Base-by-base conservation (phyloP, 176 grass and related monocot genomes). In the Urochloa ruziziensis region DNA sequence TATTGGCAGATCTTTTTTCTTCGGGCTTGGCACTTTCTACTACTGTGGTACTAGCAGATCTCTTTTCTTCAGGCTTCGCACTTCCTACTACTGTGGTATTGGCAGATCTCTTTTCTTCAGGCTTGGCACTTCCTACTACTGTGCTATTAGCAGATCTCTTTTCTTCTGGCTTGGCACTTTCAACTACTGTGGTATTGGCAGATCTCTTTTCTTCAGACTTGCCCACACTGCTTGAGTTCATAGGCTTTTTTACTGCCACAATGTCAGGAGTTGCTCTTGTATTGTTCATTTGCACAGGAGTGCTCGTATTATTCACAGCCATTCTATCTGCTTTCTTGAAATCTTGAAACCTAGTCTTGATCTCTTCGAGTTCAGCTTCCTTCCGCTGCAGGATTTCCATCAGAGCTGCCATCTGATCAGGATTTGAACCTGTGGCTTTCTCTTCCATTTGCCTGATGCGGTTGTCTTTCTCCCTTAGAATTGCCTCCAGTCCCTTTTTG, bases 351-450 rank as follows among this genome's bases (percentile, higher is more conserved):
- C n/a, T 89, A 8, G 49, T 30, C 75, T 89, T 96, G 65, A 98
- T 86, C 75, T 96, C 91, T 85, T 98, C 93, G 21, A 98, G 92
- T 75, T 96, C 85, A 0, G 76, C 62, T 69, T 98, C 91, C 82
- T 96, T 98, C 46, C 67, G 29, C 57, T 98, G 89, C 19, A 98
- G 53, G 49, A 92, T 84, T 75, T 93, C 75, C 78, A 90, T 90
- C n/a, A 98, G 80, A 78, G 49, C 79, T 74, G 82, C 80, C 64
- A 90, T 75, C 76, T 86, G 89, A 42, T 89, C 86, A 58, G 63
- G 25, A 5, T 65, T 80, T 62, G 85, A 67, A 44, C 65, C 80
- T 53, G 34, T 37, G 44, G 43, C 30, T 82, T 72, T 77, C 27
- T 85, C 86, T 71, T 83, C 70, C 34, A 98, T 51, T 86, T 82